Conservation (phyloP, 2,329 filamentous ascomycete species). For the Trichoderma sp. region DNA sequence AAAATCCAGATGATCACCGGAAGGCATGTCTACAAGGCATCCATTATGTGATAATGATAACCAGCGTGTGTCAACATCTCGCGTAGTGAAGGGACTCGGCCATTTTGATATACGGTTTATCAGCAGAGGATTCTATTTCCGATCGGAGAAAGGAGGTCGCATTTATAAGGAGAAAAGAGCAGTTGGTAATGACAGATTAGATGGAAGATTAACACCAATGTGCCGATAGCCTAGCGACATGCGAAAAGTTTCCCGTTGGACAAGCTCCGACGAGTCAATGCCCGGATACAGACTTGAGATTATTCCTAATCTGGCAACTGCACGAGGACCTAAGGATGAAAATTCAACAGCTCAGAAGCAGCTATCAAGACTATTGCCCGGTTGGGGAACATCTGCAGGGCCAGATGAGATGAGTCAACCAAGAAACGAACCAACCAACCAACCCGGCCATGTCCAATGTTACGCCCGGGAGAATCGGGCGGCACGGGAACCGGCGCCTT, state of each 20-base stretch:
- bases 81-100: neutral
- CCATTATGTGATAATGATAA: neutral
- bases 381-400: neutral
- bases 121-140: slow-evolving; percentile 3
- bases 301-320: neutral
- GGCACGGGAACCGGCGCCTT: neutral
- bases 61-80: neutral
- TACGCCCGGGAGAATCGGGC: neutral
- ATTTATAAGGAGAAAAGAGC: neutral
- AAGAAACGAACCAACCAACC: neutral
- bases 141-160: neutral
- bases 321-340: neutral
- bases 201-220: neutral
- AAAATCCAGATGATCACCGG: neutral
- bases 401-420: neutral
- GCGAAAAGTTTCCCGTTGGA: neutral
- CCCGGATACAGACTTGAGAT: neutral
- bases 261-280: neutral
- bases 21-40: neutral
- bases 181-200: neutral
- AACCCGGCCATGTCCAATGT: neutral
- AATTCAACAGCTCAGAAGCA: neutral
- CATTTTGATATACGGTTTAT: neutral
- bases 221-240: neutral
- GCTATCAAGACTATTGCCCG: neutral